Evolutionary conservation across 495 filamentous ascomycete species (phyloP).

Genomic region (Penicillium steckii): DNA sequence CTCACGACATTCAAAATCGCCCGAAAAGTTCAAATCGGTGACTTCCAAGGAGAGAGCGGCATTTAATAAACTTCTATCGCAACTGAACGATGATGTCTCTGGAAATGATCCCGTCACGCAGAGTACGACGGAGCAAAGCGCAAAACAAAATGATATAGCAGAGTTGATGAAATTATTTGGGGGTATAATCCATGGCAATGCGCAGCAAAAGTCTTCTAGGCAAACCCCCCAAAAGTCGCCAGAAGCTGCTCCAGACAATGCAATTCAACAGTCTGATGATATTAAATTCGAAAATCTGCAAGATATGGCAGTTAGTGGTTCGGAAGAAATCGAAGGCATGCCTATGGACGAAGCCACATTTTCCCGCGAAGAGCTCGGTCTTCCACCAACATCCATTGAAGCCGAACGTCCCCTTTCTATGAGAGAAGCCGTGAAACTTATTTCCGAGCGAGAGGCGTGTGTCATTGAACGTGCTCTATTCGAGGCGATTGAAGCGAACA

Average conservation of each 20-base stretch:
- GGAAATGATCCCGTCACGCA: not conserved
- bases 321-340: not conserved
- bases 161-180: constrained; percentile 34
- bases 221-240: not conserved
- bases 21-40: constrained; percentile 9
- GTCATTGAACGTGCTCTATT: constrained; percentile 27
- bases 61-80: not conserved
- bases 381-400: not conserved
- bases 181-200: not conserved
- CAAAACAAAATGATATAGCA: constrained; percentile 18
- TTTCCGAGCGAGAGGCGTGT: constrained; percentile 28
- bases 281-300: not conserved
- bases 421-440: constrained; percentile 23
- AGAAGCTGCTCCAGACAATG: not conserved
- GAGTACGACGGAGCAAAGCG: not conserved
- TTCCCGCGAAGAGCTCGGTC: not conserved
- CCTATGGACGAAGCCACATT: not conserved
- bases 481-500: constrained; percentile 37
- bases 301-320: not conserved
- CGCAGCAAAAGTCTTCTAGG: not conserved
- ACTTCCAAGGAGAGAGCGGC: constrained; percentile 23
- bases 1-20: not conserved
- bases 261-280: not conserved
- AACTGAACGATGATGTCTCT: not conserved
- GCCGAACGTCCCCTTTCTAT: constrained; percentile 16